phyloP scores from a whole-genome alignment of 2,329 filamentous ascomycete genomes.

The Diaporthe helianthi region DNA sequence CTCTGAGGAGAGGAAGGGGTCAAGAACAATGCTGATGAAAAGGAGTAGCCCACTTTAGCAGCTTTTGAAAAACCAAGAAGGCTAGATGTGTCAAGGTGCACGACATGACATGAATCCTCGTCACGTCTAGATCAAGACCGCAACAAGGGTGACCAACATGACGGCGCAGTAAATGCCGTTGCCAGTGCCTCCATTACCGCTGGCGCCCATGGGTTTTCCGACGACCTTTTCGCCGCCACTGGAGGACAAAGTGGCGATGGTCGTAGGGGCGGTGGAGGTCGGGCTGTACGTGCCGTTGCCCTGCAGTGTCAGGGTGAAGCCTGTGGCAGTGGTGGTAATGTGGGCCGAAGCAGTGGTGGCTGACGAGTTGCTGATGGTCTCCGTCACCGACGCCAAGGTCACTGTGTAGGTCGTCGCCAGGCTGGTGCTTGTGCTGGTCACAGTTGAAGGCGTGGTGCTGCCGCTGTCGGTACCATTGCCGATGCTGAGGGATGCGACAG shows the following conservation, averaged over 20 bases:
- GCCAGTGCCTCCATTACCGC: slow-evolving; percentile 43
- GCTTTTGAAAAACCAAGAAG: neutral
- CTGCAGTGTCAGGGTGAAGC: slow-evolving; percentile 28
- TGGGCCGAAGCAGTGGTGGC: slow-evolving; percentile 33
- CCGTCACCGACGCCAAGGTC: slow-evolving; percentile 8
- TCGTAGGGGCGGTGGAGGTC: slow-evolving; percentile 36
- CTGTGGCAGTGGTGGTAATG: slow-evolving; percentile 37
- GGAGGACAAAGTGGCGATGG: slow-evolving; percentile 37
- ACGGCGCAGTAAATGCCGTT: slow-evolving; percentile 45
- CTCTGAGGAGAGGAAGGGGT: neutral
- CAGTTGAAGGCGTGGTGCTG: neutral
- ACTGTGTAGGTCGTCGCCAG: slow-evolving; percentile 29
- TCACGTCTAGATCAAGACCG: slow-evolving; percentile 44
- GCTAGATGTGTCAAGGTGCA: neutral
- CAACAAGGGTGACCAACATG: slow-evolving; percentile 46
- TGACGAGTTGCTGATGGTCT: slow-evolving; percentile 22
- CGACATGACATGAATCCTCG: neutral
- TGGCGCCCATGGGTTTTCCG: slow-evolving; percentile 39
- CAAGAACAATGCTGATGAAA: neutral
- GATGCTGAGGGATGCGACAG: neutral
- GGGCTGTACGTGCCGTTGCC: slow-evolving; percentile 42
- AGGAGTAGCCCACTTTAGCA: neutral
- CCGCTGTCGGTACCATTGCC: neutral
- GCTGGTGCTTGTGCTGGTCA: slow-evolving; percentile 27
- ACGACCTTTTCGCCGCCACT: slow-evolving; percentile 46